These are phyloP conservation scores for Thymus mandschuricus DNA, from an alignment of 257 asterid genomes.

Conservation along the genomic window DNA sequence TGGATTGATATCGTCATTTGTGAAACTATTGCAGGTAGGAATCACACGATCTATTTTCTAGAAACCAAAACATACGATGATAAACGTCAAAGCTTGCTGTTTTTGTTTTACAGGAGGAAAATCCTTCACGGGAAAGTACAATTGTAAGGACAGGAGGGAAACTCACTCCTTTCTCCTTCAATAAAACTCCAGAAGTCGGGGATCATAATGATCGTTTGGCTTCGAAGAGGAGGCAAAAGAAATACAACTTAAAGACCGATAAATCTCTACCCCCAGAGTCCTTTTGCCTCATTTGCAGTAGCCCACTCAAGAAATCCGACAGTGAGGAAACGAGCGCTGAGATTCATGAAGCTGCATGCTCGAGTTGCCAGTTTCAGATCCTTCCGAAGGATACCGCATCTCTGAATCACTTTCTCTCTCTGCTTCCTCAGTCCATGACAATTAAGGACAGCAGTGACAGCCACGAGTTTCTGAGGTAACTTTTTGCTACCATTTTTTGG, in stretches of 20 bases:
- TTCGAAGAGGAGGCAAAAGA: constrained; percentile 83
- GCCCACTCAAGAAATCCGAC: constrained; percentile 68
- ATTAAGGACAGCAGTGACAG: constrained; percentile 33
- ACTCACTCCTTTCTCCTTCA: constrained; percentile 88
- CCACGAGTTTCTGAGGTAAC: constrained; percentile 56
- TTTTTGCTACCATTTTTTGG: constrained; percentile 11
- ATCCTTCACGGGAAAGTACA: constrained; percentile 93
- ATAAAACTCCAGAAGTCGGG: constrained; percentile 62
- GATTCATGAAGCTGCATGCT: constrained; percentile 46
- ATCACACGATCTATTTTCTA: not conserved
- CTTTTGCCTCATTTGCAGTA: constrained; percentile 72
- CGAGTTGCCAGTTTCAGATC: constrained; percentile 89
- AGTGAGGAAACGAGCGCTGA: constrained; percentile 40
- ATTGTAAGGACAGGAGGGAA: constrained; percentile 93
- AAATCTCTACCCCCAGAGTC: constrained; percentile 71
- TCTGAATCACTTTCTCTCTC: constrained; percentile 54
- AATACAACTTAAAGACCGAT: constrained; percentile 66
- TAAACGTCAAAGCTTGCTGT: constrained; percentile 2
- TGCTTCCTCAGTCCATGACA: constrained; percentile 64
- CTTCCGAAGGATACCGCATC: constrained; percentile 70
- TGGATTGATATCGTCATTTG: constrained; percentile 81
- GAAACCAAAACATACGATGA: not conserved
- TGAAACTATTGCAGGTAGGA: constrained; percentile 79
- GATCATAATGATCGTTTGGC: constrained; percentile 50
- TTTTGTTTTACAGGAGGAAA: constrained; percentile 69